Evolutionary conservation across 129 eudicot species (phyloP).

Genomic region (Lactuca sativa): DNA sequence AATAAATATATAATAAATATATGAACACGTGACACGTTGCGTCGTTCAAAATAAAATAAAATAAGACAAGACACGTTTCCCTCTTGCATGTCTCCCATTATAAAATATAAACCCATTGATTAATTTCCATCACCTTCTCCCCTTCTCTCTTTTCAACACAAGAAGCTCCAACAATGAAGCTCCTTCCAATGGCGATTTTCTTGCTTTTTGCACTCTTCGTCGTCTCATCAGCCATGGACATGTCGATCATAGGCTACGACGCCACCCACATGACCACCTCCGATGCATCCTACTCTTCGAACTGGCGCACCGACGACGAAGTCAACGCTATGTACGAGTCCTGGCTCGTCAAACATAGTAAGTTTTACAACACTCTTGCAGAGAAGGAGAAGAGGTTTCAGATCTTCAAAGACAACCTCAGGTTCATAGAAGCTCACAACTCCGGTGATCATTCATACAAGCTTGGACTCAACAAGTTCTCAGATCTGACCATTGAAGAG

Average conservation of each 20-base stretch:
- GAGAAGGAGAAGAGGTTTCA: slow-evolving; percentile 57
- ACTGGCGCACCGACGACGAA: slow-evolving; percentile 29
- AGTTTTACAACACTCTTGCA: slow-evolving; percentile 46
- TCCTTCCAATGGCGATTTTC: slow-evolving; percentile 12
- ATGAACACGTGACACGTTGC: no score
- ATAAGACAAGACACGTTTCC: not conserved
- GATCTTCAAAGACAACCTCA: slow-evolving; percentile 70
- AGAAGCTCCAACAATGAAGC: slow-evolving; percentile 8
- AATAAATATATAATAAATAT: no score
- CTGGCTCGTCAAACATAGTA: slow-evolving; percentile 53
- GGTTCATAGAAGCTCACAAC: slow-evolving; percentile 72
- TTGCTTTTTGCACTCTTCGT: slow-evolving; percentile 15
- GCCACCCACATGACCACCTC: slow-evolving; percentile 18
- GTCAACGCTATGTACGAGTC: slow-evolving; percentile 32
- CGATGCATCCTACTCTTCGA: not conserved
- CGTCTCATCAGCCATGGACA: slow-evolving; percentile 21
- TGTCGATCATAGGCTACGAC: slow-evolving; percentile 34
- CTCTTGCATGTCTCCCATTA: slow-evolving; percentile 17
- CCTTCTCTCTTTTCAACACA: not conserved
- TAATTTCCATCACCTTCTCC: not conserved
- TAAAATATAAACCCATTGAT: slow-evolving; percentile 2
- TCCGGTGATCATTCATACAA: slow-evolving; percentile 39
- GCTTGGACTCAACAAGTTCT: slow-evolving; percentile 71
- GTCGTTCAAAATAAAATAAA: no score
- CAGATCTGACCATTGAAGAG: slow-evolving; percentile 88